Percentiles rank a stretch among this genome's conserved stretches.
These are phyloP conservation scores for Ilyonectria mors-panacis DNA, from an alignment of 2,329 filamentous ascomycete genomes.

Conservation along the genomic window DNA sequence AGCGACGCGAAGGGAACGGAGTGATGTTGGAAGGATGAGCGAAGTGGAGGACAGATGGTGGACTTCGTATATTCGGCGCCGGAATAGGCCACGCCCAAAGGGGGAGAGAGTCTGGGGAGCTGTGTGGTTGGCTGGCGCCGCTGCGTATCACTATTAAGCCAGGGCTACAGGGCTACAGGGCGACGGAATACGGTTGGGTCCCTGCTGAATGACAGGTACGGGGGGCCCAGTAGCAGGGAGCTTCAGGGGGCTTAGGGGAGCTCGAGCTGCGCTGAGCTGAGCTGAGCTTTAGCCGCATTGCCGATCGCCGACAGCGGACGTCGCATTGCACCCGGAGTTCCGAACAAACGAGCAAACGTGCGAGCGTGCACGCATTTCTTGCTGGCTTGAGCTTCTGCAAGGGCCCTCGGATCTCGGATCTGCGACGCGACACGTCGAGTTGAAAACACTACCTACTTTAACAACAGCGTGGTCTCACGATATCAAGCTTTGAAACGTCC, in stretches of 20 bases:
- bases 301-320: conserved; percentile 9
- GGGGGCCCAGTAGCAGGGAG: background rate
- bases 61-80: conserved; percentile 1
- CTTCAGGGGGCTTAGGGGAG: background rate
- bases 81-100: background rate
- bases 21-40: background rate
- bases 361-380: background rate
- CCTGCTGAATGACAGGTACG: background rate
- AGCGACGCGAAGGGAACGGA: background rate
- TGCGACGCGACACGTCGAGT: background rate
- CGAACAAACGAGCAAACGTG: background rate
- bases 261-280: conserved; percentile 9
- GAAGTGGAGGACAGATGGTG: conserved; percentile 10
- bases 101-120: conserved; percentile 1
- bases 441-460: no score
- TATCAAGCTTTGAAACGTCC: background rate
- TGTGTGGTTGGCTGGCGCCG: conserved; percentile 7
- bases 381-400: conserved; percentile 11
- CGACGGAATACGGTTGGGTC: background rate
- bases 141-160: background rate
- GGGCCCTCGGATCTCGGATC: conserved; percentile 10
- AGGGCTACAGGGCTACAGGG: background rate
- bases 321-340: background rate
- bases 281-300: conserved; percentile 9
- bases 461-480: no score